phyloP scores from a whole-genome alignment of 352 stramenopile genomes.

The Globisporangium radiosum region DNA sequence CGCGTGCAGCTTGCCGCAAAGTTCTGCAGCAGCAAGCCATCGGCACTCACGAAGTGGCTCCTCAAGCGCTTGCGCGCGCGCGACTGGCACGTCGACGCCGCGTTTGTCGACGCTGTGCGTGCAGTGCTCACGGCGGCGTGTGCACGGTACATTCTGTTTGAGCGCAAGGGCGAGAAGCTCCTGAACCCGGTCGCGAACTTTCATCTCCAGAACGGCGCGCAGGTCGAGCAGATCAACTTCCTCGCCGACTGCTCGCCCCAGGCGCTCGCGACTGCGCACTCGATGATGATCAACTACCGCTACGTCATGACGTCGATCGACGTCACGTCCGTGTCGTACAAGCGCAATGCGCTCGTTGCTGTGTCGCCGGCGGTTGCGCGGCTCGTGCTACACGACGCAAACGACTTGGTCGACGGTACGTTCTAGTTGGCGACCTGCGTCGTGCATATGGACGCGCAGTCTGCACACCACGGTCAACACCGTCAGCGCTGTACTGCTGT shows the following conservation, averaged over 20 bases:
- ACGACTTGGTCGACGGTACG: slow-evolving; percentile 60
- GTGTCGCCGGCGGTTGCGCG: slow-evolving; percentile 50
- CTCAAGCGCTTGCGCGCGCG: slow-evolving; percentile 41
- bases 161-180: slow-evolving; percentile 70
- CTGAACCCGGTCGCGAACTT: slow-evolving; percentile 81
- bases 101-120: slow-evolving; percentile 39
- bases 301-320: slow-evolving; percentile 82
- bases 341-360: slow-evolving; percentile 57
- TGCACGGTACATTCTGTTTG: slow-evolving; percentile 76
- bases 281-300: slow-evolving; percentile 87
- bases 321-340: slow-evolving; percentile 75
- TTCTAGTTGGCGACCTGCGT: neutral
- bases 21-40: slow-evolving; percentile 44
- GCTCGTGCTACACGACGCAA: slow-evolving; percentile 44
- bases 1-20: slow-evolving; percentile 41
- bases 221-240: slow-evolving; percentile 85
- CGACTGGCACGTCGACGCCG: slow-evolving; percentile 41
- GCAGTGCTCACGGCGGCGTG: slow-evolving; percentile 55
- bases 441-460: neutral
- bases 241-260: slow-evolving; percentile 51
- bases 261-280: slow-evolving; percentile 36
- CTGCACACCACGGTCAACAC: no score
- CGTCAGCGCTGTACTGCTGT: no score
- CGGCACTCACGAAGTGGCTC: slow-evolving; percentile 62
- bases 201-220: slow-evolving; percentile 77